Evolutionary conservation across 257 asterid genomes (phyloP).

Genomic region (Nicotiana paniculata): DNA sequence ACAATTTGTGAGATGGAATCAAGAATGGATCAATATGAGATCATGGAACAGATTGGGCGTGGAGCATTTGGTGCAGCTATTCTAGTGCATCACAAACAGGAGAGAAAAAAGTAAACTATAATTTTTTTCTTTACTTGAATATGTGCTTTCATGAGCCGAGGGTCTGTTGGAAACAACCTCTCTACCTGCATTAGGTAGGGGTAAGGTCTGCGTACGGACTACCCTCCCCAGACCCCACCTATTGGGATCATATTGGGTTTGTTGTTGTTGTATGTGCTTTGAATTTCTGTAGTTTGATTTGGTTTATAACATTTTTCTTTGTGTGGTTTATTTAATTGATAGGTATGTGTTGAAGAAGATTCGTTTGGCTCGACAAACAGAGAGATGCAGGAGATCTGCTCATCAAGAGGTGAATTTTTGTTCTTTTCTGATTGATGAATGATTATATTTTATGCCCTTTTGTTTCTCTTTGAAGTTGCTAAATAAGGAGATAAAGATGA

Average conservation of each 20-base stretch:
- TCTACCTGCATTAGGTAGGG: too few species aligned
- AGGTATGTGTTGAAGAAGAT: constrained; percentile 97
- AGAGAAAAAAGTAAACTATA: constrained; percentile 60
- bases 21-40: constrained; percentile 95
- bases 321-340: constrained; percentile 15
- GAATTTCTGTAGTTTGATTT: background rate
- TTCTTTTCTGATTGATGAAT: background rate
- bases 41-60: constrained; percentile 99
- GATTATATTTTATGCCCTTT: background rate
- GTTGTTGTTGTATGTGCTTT: background rate
- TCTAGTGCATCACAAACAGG: constrained; percentile 87
- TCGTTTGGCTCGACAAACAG: constrained; percentile 93
- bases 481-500: background rate
- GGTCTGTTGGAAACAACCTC: too few species aligned
- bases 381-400: constrained; percentile 99
- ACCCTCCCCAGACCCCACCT: too few species aligned
- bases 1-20: constrained; percentile 47
- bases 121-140: background rate
- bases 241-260: too few species aligned
- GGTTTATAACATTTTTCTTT: background rate
- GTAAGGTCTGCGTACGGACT: too few species aligned
- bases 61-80: constrained; percentile 99
- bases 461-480: background rate
- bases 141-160: background rate
- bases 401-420: constrained; percentile 73